These are phyloP conservation scores for Brassica hybrid DNA, from an alignment of 441 rosid genomes.

Conservation along the genomic window DNA sequence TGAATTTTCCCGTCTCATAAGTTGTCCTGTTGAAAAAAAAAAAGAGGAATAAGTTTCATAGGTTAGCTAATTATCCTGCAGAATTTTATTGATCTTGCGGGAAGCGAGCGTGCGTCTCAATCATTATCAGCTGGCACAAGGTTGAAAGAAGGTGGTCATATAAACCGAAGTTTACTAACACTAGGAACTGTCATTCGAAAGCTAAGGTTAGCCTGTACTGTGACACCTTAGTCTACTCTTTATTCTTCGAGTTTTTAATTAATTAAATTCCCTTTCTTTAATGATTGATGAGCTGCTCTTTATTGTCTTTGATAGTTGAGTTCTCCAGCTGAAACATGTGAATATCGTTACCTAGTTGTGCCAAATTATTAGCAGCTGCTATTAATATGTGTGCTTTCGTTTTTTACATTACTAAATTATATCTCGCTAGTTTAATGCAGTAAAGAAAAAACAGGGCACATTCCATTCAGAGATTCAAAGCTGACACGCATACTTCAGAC, in stretches of 20 bases:
- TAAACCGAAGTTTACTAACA: slow-evolving; percentile 74
- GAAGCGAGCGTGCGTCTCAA: slow-evolving; percentile 88
- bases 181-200: slow-evolving; percentile 79
- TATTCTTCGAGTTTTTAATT: slow-evolving; percentile 11
- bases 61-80: slow-evolving; percentile 42
- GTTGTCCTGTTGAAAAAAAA: not conserved
- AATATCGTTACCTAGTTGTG: not conserved
- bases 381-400: slow-evolving; percentile 15
- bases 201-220: slow-evolving; percentile 59
- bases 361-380: slow-evolving; percentile 16
- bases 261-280: not conserved
- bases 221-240: slow-evolving; percentile 19
- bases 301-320: slow-evolving; percentile 2
- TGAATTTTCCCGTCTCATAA: not conserved
- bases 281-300: slow-evolving; percentile 1
- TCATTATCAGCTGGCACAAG: slow-evolving; percentile 72
- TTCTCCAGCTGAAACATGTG: slow-evolving; percentile 18
- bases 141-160: slow-evolving; percentile 81
- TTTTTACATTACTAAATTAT: slow-evolving; percentile 35
- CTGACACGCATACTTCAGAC: slow-evolving; percentile 78
- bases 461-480: slow-evolving; percentile 84
- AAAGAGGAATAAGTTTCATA: slow-evolving; percentile 4
- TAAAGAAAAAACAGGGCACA: slow-evolving; percentile 77
- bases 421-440: slow-evolving; percentile 54
- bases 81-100: slow-evolving; percentile 83